Conservation (phyloP, 306 rosid species). For the Glycine soja region DNA sequence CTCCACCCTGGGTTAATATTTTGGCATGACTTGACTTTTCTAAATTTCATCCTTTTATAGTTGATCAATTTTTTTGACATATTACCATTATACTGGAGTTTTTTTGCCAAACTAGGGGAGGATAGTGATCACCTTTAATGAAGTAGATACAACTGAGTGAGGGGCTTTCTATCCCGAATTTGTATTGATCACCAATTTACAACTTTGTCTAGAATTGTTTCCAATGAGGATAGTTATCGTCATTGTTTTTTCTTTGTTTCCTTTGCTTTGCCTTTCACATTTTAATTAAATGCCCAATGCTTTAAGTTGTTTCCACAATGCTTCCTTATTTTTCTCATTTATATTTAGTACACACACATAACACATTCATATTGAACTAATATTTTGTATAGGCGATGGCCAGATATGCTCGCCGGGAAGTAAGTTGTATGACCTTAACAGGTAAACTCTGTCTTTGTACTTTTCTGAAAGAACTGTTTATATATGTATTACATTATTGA, state of each 20-base stretch:
- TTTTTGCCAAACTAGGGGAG: conserved; percentile 21
- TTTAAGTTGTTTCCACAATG: conserved; percentile 14
- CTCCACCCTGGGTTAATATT: conserved; percentile 15
- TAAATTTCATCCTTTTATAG: conserved; percentile 15
- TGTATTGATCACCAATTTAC: background rate
- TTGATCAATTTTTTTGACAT: background rate
- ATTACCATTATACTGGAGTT: background rate
- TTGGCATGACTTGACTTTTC: conserved; percentile 39
- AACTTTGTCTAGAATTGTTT: background rate
- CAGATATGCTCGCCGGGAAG: conserved; percentile 83
- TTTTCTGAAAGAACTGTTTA: conserved; percentile 28
- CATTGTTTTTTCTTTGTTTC: conserved; percentile 17
- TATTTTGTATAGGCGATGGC: conserved; percentile 75
- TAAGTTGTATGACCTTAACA: conserved; percentile 82
- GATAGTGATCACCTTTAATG: conserved; percentile 13
- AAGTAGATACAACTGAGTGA: conserved; percentile 22
- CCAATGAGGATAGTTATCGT: background rate
- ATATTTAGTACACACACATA: background rate
- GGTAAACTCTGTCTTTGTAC: conserved; percentile 54
- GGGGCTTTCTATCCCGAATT: conserved; percentile 12
- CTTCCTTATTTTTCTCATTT: conserved; percentile 7
- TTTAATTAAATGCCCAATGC: conserved; percentile 13
- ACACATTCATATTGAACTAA: conserved; percentile 27
- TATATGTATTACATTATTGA: background rate
- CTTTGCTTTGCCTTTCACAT: conserved; percentile 37